A percentile compares a stretch with the other conserved stretches of the same genome.
Evolutionary conservation across 1,284 basidiomycete genomes (phyloP).

Genomic region (Athelia psychrophila): DNA sequence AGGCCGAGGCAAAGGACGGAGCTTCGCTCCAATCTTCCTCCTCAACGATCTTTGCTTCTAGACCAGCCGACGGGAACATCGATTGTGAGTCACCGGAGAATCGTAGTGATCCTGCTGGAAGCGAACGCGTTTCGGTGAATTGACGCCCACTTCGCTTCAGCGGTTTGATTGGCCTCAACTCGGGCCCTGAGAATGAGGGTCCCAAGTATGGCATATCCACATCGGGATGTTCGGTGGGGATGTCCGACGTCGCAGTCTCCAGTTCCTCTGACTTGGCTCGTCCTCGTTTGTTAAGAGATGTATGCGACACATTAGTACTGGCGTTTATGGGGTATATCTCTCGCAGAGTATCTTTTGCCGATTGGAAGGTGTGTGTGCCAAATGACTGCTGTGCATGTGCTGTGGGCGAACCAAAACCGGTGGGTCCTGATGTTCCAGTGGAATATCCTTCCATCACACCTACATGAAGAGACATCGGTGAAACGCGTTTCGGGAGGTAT

Average conservation of each 20-base stretch:
- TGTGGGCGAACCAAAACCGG: constrained; percentile 13
- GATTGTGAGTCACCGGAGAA: neutral
- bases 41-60: constrained; percentile 4
- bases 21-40: constrained; percentile 17
- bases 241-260: neutral
- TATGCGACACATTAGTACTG: neutral
- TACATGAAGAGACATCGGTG: constrained; percentile 26
- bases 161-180: neutral
- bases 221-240: neutral
- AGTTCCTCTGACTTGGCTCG: neutral
- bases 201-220: neutral
- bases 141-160: neutral
- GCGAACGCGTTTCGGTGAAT: neutral
- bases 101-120: neutral
- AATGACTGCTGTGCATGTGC: constrained; percentile 3
- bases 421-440: constrained; percentile 22
- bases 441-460: constrained; percentile 51
- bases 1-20: constrained; percentile 7
- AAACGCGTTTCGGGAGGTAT: constrained; percentile 22
- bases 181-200: neutral
- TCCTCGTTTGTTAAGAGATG: neutral
- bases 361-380: constrained; percentile 33
- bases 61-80: neutral
- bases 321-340: neutral
- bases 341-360: constrained; percentile 30